Conservation (phyloP, 1,284 basidiomycete species). For the Ceratobasidium sp. region DNA sequence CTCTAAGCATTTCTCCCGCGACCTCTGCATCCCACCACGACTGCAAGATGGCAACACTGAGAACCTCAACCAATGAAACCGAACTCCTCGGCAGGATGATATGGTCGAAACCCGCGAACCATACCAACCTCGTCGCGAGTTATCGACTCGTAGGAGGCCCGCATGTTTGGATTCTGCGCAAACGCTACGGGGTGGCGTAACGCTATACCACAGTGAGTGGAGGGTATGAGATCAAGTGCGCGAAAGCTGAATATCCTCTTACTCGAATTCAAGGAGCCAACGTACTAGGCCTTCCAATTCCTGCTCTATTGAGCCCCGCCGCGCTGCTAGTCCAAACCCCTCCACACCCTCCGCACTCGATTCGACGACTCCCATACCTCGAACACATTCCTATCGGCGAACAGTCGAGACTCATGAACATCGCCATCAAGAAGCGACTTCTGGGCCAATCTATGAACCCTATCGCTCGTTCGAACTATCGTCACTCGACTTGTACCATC, state of each 20-base stretch:
- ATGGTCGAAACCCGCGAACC: too few relatives aligned
- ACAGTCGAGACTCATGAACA: slow-evolving; percentile 80
- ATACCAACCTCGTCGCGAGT: too few relatives aligned
- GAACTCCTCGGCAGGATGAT: too few relatives aligned
- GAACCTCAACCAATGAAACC: too few relatives aligned
- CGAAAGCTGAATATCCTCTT: background rate
- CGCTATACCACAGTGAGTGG: slow-evolving; percentile 88
- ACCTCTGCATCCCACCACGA: too few relatives aligned
- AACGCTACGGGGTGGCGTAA: slow-evolving; percentile 86
- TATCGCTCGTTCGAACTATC: slow-evolving; percentile 92
- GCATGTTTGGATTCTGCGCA: slow-evolving; percentile 75
- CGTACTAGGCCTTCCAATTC: slow-evolving; percentile 74
- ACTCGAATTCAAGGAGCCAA: slow-evolving; percentile 98
- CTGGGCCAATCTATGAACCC: slow-evolving; percentile 84
- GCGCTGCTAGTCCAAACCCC: slow-evolving; percentile 94
- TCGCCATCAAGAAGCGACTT: slow-evolving; percentile 71
- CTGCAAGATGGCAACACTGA: too few relatives aligned
- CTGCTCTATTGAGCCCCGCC: slow-evolving; percentile 78
- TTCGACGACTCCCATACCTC: slow-evolving; percentile 62
- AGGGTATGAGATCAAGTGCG: background rate
- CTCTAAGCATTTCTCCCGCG: too few relatives aligned
- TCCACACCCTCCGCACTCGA: slow-evolving; percentile 80
- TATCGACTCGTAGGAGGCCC: slow-evolving; percentile 78
- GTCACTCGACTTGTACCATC: slow-evolving; percentile 88
- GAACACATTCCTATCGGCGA: slow-evolving; percentile 92